Percentiles rank a stretch among this genome's conserved stretches.
phyloP scores from a whole-genome alignment of 2,329 filamentous ascomycete species.

The Ilyonectria mors-panacis region DNA sequence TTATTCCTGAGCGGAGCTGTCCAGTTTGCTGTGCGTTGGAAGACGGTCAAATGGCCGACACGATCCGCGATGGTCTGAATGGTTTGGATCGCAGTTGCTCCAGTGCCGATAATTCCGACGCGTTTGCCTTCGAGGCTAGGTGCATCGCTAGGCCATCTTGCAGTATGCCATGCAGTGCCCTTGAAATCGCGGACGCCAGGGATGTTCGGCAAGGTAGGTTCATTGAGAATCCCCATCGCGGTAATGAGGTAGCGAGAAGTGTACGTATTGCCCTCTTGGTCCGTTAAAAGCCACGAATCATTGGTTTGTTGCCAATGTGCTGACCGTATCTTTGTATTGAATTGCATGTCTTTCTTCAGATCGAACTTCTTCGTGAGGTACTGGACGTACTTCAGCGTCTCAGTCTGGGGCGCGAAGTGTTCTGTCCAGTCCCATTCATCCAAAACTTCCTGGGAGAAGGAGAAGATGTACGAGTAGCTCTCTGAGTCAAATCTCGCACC shows the following conservation, averaged over 20 bases:
- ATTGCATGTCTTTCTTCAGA: constrained; percentile 55
- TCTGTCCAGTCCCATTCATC: constrained; percentile 60
- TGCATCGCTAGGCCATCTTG: constrained; percentile 27
- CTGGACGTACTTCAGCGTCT: constrained; percentile 29
- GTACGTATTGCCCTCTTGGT: constrained; percentile 42
- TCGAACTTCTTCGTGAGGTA: constrained; percentile 32
- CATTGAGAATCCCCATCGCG: constrained; percentile 49
- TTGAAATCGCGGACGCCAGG: constrained; percentile 44
- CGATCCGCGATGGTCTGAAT: constrained; percentile 31
- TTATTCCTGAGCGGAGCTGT: constrained; percentile 30
- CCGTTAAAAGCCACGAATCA: constrained; percentile 49
- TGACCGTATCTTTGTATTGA: constrained; percentile 55
- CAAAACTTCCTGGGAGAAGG: constrained; percentile 56
- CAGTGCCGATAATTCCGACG: constrained; percentile 31
- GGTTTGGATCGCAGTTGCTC: constrained; percentile 34
- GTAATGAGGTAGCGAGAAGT: constrained; percentile 47
- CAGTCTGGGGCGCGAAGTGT: constrained; percentile 50
- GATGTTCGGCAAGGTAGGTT: constrained; percentile 53
- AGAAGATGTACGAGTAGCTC: constrained; percentile 60
- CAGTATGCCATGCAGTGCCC: constrained; percentile 32
- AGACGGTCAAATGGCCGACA: constrained; percentile 28
- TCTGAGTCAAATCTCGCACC: constrained; percentile 57
- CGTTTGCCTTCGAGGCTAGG: constrained; percentile 25
- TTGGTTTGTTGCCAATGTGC: constrained; percentile 52
- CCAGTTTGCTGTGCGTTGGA: constrained; percentile 35